Evolutionary conservation across 2,329 filamentous ascomycete species (phyloP).

Genomic region (Sporothrix mexicana): DNA sequence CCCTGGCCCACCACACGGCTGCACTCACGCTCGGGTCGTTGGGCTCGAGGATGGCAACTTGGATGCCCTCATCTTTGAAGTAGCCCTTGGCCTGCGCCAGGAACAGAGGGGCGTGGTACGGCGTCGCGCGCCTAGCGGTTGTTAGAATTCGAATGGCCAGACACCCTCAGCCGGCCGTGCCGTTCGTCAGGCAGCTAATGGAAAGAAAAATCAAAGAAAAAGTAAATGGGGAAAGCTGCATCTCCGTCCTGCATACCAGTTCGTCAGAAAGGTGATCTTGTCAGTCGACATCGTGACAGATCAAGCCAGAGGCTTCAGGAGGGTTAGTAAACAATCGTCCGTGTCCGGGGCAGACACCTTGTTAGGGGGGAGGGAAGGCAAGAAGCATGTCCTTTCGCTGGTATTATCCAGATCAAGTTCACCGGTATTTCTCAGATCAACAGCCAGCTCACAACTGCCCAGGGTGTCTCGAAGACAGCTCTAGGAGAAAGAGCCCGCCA

Average conservation of each 20-base stretch:
- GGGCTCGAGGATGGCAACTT: conserved; percentile 77
- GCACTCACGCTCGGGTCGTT: conserved; percentile 72
- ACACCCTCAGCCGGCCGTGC: too few species aligned
- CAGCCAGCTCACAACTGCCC: conserved; percentile 39
- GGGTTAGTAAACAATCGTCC: conserved; percentile 53
- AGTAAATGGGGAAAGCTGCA: not conserved
- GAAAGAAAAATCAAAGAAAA: conserved; percentile 16
- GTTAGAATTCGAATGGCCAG: conserved; percentile 8
- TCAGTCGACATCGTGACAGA: conserved; percentile 73
- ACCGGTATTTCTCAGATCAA: conserved; percentile 76
- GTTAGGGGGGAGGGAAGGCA: conserved; percentile 50
- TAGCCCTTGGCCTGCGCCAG: conserved; percentile 77
- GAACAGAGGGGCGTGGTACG: conserved; percentile 80
- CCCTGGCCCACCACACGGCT: too few species aligned
- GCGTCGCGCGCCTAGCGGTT: conserved; percentile 72
- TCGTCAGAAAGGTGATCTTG: conserved; percentile 84
- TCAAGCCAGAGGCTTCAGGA: conserved; percentile 51
- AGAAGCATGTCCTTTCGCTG: conserved; percentile 84
- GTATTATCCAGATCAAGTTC: conserved; percentile 71
- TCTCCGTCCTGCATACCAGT: conserved; percentile 64
- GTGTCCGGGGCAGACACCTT: conserved; percentile 29
- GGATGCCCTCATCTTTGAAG: conserved; percentile 76
- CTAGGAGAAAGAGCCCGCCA: not conserved
- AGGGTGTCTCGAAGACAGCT: not conserved
- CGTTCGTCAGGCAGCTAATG: not conserved